Evolutionary conservation across 345 rosid species (phyloP).

Genomic region (Heritiera littoralis): DNA sequence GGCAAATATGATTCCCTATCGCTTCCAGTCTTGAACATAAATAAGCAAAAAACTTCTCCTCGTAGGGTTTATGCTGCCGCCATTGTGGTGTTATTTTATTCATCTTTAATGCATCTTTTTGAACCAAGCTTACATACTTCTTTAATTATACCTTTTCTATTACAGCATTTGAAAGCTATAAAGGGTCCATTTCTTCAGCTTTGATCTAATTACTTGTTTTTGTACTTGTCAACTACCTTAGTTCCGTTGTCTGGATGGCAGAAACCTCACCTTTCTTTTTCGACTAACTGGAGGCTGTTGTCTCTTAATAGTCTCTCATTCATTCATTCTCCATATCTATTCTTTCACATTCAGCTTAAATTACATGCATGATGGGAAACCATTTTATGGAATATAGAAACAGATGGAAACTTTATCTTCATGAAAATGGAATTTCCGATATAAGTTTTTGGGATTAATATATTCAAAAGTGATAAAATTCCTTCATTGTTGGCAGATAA

Average conservation of each 20-base stretch:
- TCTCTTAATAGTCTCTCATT: background rate
- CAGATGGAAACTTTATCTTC: slow-evolving; percentile 1
- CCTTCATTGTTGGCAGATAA: slow-evolving; percentile 66
- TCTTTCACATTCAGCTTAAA: background rate
- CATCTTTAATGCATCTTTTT: background rate
- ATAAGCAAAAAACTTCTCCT: background rate
- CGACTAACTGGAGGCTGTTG: background rate
- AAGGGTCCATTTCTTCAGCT: background rate
- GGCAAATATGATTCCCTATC: background rate
- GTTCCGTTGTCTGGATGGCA: background rate
- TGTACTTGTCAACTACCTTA: background rate
- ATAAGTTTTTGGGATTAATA: background rate
- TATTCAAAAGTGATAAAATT: slow-evolving; percentile 8
- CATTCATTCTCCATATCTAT: background rate
- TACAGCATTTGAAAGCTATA: background rate
- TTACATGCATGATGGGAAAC: background rate
- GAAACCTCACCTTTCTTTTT: background rate
- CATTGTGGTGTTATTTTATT: background rate
- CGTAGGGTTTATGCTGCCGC: background rate
- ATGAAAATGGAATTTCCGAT: background rate
- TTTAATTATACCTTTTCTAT: background rate
- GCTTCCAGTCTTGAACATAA: background rate
- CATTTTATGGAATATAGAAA: background rate
- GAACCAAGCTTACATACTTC: background rate
- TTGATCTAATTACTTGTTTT: background rate